These are phyloP conservation scores for Porcisia deanei DNA, from an alignment of 208 protist genomes.

Conservation along the genomic window DNA sequence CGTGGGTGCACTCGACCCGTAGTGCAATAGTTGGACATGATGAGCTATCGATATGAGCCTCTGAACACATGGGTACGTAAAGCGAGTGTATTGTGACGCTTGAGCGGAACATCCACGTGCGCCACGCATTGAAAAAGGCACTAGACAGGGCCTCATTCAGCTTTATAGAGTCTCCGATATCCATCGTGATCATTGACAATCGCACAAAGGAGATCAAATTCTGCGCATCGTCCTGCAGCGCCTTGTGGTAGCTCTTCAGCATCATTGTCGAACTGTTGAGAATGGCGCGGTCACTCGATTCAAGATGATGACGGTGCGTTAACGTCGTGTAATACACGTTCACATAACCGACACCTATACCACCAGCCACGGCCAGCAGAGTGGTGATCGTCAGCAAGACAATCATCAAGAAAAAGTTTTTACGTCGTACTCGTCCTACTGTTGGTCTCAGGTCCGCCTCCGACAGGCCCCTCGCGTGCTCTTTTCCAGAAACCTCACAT, in stretches of 20 bases:
- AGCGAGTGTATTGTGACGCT: constrained; percentile 23
- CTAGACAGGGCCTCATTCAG: constrained; percentile 32
- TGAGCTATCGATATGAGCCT: constrained; percentile 5
- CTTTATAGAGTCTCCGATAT: constrained; percentile 2
- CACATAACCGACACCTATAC: constrained; percentile 39
- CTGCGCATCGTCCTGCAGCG: constrained; percentile 14
- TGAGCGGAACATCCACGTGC: constrained; percentile 28
- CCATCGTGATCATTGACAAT: background rate
- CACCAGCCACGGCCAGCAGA: constrained; percentile 45
- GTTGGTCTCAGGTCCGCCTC: constrained; percentile 7
- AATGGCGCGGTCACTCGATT: constrained; percentile 36
- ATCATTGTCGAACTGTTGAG: constrained; percentile 46
- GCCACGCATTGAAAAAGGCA: constrained; percentile 36
- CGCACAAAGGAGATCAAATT: constrained; percentile 34
- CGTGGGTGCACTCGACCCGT: constrained; percentile 19
- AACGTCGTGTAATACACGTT: constrained; percentile 37
- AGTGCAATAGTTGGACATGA: constrained; percentile 36
- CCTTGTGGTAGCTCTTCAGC: constrained; percentile 28
- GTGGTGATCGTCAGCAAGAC: constrained; percentile 33
- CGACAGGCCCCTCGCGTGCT: constrained; percentile 4
- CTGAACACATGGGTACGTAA: constrained; percentile 42
- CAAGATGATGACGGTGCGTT: constrained; percentile 22
- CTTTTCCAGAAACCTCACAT: background rate
- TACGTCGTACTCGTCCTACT: constrained; percentile 28
- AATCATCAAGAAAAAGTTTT: constrained; percentile 30